Percentiles rank a stretch among this genome's conserved stretches.
These are phyloP conservation scores for Trichoderma virens DNA, from an alignment of 495 filamentous ascomycete genomes.

Conservation along the genomic window DNA sequence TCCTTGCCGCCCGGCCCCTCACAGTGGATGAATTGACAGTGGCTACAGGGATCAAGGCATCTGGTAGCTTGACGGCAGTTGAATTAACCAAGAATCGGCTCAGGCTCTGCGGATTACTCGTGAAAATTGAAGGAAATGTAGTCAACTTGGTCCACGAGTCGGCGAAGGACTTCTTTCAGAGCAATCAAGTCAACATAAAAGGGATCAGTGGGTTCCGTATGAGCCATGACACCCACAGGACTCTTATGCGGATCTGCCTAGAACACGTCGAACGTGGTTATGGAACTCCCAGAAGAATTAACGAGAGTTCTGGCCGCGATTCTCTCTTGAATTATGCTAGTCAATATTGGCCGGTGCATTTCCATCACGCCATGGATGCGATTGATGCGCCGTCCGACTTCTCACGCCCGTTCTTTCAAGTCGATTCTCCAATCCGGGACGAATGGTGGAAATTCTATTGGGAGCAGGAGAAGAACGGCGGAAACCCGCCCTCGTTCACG, in stretches of 20 bases:
- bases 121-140: constrained; percentile 19
- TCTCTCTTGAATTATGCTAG: constrained; percentile 20
- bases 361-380: constrained; percentile 16
- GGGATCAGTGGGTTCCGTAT: constrained; percentile 25
- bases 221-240: constrained; percentile 18
- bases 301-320: constrained; percentile 14
- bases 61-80: neutral
- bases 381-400: constrained; percentile 18
- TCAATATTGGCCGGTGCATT: constrained; percentile 24
- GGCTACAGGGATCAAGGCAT: constrained; percentile 10
- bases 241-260: constrained; percentile 23
- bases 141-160: constrained; percentile 30
- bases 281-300: constrained; percentile 6
- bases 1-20: constrained; percentile 25
- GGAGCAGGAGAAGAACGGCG: constrained; percentile 23
- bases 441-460: constrained; percentile 26
- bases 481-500: constrained; percentile 21
- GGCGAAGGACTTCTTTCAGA: constrained; percentile 26
- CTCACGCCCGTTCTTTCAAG: constrained; percentile 22
- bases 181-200: constrained; percentile 18
- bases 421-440: constrained; percentile 19
- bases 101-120: constrained; percentile 19
- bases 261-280: constrained; percentile 19
- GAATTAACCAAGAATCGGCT: constrained; percentile 19
- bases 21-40: constrained; percentile 22